These are phyloP conservation scores for Thelonectria discophora DNA, from an alignment of 2,329 filamentous ascomycete genomes.

Conservation along the genomic window DNA sequence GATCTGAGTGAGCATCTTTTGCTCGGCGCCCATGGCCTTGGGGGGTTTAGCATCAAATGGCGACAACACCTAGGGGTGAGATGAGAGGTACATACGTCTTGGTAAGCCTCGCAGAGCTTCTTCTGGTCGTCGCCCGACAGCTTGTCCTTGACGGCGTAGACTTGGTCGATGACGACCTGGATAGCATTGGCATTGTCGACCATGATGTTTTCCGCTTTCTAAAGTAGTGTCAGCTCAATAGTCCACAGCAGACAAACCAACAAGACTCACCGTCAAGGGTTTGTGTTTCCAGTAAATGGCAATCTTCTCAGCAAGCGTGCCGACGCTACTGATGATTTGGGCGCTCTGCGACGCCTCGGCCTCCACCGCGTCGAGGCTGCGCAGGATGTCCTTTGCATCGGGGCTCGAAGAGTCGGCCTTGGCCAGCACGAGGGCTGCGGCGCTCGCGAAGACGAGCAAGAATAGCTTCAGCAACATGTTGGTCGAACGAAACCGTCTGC, in stretches of 20 bases:
- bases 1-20: neutral
- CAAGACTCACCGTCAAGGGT: neutral
- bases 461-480: conserved; percentile 5
- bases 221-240: neutral
- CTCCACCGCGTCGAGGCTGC: neutral
- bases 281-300: conserved; percentile 2
- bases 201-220: neutral
- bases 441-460: conserved; percentile 1
- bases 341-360: neutral
- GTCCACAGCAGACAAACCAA: neutral
- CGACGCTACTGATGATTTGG: neutral
- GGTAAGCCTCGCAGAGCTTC: neutral
- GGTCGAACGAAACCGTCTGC: neutral
- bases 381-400: neutral
- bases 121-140: neutral
- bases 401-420: neutral
- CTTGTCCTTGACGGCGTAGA: neutral
- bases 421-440: neutral
- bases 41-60: neutral
- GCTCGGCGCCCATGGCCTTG: neutral
- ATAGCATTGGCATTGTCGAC: neutral
- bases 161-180: neutral
- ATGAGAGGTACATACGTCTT: neutral
- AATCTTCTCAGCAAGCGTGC: neutral
- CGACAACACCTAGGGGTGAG: too few relatives aligned